Conservation (phyloP, 345 rosid genomes). For the Populus tremula region DNA sequence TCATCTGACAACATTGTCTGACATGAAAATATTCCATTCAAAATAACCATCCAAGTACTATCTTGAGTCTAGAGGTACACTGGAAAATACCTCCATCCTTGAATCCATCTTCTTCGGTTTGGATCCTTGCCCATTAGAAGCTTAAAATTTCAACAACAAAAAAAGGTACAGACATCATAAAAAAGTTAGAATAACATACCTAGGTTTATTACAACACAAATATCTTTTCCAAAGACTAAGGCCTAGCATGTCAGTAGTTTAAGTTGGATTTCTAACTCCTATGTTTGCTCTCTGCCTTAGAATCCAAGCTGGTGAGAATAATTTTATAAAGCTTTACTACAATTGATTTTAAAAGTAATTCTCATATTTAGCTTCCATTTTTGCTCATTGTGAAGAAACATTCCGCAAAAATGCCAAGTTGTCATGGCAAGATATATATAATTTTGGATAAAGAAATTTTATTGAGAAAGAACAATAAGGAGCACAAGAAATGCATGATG, state of each 20-base stretch:
- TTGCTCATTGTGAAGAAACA: not conserved
- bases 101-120: slow-evolving; percentile 54
- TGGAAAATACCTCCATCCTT: slow-evolving; percentile 57
- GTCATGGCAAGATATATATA: not conserved
- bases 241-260: no score
- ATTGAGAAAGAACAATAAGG: not conserved
- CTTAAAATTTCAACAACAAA: slow-evolving; percentile 21
- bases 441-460: no score
- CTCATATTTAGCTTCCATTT: not conserved
- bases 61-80: slow-evolving; percentile 4
- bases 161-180: slow-evolving; percentile 11
- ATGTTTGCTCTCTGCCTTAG: not conserved
- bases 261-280: no score
- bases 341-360: not conserved
- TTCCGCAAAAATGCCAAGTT: not conserved
- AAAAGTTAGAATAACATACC: not conserved
- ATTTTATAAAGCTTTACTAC: not conserved
- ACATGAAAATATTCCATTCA: not conserved
- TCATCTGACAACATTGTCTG: not conserved
- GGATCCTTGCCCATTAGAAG: slow-evolving; percentile 69
- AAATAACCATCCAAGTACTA: slow-evolving; percentile 9
- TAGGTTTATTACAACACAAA: not conserved
- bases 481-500: not conserved
- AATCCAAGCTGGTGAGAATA: slow-evolving; percentile 1
- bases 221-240: slow-evolving; percentile 1